Conservation (phyloP, 305 asterid genomes). For the Striga hermonthica region DNA sequence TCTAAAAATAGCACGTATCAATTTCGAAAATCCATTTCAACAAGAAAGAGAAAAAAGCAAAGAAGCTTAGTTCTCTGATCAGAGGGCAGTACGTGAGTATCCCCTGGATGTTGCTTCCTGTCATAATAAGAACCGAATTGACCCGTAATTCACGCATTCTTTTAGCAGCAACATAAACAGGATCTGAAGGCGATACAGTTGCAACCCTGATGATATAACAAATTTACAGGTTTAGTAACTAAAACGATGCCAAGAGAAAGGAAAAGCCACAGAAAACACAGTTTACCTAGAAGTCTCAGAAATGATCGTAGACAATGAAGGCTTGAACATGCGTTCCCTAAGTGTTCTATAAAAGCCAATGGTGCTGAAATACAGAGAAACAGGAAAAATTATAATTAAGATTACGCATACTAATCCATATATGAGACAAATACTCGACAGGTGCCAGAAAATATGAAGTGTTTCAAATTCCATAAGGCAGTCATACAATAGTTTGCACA, state of each 20-base stretch:
- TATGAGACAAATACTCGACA: too few species aligned
- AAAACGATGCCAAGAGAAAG: conserved; percentile 23
- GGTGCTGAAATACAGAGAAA: conserved; percentile 62
- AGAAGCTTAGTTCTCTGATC: conserved; percentile 26
- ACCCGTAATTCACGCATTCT: conserved; percentile 82
- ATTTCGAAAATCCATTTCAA: neutral
- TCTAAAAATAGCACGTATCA: conserved; percentile 16
- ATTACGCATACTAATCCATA: too few species aligned
- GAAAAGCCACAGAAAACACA: conserved; percentile 24
- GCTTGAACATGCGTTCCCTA: conserved; percentile 94
- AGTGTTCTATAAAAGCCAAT: conserved; percentile 80
- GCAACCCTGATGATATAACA: conserved; percentile 58
- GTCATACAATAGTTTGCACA: too few species aligned
- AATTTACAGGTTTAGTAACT: conserved; percentile 32
- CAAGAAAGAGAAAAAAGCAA: too few species aligned
- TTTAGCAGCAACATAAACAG: conserved; percentile 85
- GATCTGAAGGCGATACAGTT: conserved; percentile 67
- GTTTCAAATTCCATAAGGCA: too few species aligned
- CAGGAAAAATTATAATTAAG: too few species aligned
- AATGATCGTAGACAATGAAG: conserved; percentile 72
- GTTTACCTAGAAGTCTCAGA: conserved; percentile 66
- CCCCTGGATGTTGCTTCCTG: conserved; percentile 79
- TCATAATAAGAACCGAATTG: conserved; percentile 65
- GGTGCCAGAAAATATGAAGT: too few species aligned
- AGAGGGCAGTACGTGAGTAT: conserved; percentile 72